These are phyloP conservation scores for Diutina neorugosa DNA, from an alignment of 1,139 yeast species.

Conservation along the genomic window DNA sequence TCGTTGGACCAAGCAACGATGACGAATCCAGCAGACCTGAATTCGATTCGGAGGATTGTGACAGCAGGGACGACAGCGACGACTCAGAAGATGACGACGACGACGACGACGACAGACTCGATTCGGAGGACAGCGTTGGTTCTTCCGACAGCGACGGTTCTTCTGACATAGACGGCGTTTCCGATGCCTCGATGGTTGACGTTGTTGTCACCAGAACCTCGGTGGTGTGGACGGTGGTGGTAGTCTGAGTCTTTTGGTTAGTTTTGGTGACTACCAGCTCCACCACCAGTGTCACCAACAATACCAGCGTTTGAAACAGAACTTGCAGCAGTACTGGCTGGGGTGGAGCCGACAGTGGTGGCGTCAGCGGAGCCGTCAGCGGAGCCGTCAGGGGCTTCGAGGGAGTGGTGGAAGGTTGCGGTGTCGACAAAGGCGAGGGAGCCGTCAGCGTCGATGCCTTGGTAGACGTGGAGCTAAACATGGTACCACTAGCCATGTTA, in stretches of 20 bases:
- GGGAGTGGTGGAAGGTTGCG: background rate
- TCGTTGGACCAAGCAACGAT: constrained; percentile 6
- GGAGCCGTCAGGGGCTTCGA: background rate
- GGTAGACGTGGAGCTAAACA: background rate
- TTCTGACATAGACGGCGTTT: background rate
- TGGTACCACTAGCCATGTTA: background rate
- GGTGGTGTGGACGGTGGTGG: background rate
- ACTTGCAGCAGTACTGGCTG: background rate
- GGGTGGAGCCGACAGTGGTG: background rate
- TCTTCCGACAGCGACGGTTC: background rate
- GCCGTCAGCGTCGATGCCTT: background rate
- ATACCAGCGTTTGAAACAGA: background rate
- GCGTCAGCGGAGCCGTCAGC: background rate
- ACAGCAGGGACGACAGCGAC: background rate
- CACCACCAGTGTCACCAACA: constrained; percentile 2
- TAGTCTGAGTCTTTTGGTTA: background rate
- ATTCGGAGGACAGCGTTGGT: background rate
- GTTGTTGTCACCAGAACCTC: background rate
- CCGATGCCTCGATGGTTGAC: background rate
- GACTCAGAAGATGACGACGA: background rate
- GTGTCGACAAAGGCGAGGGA: background rate
- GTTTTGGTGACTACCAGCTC: background rate
- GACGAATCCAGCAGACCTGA: background rate
- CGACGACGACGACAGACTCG: constrained; percentile 4
- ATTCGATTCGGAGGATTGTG: background rate